A percentile compares a stretch with the other conserved stretches of the same genome.
phyloP scores from a whole-genome alignment of 2,329 filamentous ascomycete species.

The Lasiodiplodia citricola region DNA sequence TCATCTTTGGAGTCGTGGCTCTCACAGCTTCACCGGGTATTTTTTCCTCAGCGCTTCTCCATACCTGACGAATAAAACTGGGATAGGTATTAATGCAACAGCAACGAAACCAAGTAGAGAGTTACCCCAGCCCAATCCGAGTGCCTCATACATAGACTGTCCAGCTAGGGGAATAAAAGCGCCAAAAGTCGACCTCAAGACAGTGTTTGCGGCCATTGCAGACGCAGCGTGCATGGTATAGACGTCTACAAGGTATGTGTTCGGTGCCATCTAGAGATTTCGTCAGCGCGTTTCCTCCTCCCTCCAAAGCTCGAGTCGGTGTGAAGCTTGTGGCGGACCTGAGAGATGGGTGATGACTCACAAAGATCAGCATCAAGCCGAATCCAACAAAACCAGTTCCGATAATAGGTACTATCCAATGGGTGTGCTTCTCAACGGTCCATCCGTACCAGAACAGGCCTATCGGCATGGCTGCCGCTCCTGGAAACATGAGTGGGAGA shows the following conservation, averaged over 20 bases:
- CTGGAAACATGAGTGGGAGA: constrained; percentile 40
- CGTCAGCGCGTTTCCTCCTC: not conserved
- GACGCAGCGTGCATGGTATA: constrained; percentile 49
- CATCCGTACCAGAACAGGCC: constrained; percentile 48
- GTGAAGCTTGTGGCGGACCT: not conserved
- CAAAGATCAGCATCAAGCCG: constrained; percentile 42
- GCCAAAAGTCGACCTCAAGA: constrained; percentile 45
- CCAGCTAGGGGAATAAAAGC: constrained; percentile 48
- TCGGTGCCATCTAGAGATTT: constrained; percentile 39
- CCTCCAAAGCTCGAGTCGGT: not conserved
- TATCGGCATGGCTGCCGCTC: constrained; percentile 41
- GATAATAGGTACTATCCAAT: constrained; percentile 45
- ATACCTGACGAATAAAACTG: constrained; percentile 43
- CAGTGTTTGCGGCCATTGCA: constrained; percentile 49
- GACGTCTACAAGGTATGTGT: constrained; percentile 49
- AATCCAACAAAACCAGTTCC: constrained; percentile 43
- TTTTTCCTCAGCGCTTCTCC: constrained; percentile 39
- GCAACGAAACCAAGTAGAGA: constrained; percentile 44
- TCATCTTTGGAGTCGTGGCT: not conserved
- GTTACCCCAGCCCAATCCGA: constrained; percentile 50
- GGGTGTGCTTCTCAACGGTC: constrained; percentile 39
- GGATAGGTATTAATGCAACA: constrained; percentile 39
- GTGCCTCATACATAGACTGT: constrained; percentile 44
- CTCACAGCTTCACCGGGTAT: constrained; percentile 37
- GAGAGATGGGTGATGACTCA: constrained; percentile 34